These are phyloP conservation scores for Colletotrichum destructivum DNA, from an alignment of 2,329 filamentous ascomycete species.

Conservation along the genomic window DNA sequence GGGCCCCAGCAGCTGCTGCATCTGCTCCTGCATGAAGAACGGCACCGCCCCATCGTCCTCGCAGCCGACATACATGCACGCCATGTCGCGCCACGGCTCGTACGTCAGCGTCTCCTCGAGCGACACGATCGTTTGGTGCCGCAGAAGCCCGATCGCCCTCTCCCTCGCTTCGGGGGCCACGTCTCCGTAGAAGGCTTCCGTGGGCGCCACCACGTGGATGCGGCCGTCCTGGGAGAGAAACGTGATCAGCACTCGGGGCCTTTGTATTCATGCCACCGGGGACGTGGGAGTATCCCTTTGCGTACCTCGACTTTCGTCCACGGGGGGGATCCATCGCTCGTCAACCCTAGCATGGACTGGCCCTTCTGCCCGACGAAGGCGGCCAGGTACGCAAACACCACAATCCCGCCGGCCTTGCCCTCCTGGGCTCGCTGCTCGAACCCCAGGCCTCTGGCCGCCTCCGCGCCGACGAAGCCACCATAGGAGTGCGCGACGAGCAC, in stretches of 20 bases:
- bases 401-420: slow-evolving; percentile 55
- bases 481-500: slow-evolving; percentile 61
- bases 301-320: slow-evolving; percentile 48
- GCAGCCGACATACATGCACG: slow-evolving; percentile 46
- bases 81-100: slow-evolving; percentile 49
- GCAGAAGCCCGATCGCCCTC: slow-evolving; percentile 27
- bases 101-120: slow-evolving; percentile 43
- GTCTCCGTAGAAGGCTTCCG: slow-evolving; percentile 46
- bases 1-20: slow-evolving; percentile 33
- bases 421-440: slow-evolving; percentile 50
- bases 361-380: slow-evolving; percentile 51
- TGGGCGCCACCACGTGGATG: neutral
- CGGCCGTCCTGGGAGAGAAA: slow-evolving; percentile 28
- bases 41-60: slow-evolving; percentile 46
- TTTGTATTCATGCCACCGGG: neutral
- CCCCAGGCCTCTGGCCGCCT: slow-evolving; percentile 54
- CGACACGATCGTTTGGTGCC: slow-evolving; percentile 34
- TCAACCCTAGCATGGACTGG: slow-evolving; percentile 44
- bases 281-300: neutral
- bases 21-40: slow-evolving; percentile 42
- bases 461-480: slow-evolving; percentile 56
- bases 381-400: slow-evolving; percentile 53
- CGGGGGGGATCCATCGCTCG: slow-evolving; percentile 40
- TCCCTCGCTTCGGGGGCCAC: slow-evolving; percentile 31
- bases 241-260: neutral